Base-by-base conservation (phyloP, 768 basidiomycete genomes). In the Dacryopinax spathularia region DNA sequence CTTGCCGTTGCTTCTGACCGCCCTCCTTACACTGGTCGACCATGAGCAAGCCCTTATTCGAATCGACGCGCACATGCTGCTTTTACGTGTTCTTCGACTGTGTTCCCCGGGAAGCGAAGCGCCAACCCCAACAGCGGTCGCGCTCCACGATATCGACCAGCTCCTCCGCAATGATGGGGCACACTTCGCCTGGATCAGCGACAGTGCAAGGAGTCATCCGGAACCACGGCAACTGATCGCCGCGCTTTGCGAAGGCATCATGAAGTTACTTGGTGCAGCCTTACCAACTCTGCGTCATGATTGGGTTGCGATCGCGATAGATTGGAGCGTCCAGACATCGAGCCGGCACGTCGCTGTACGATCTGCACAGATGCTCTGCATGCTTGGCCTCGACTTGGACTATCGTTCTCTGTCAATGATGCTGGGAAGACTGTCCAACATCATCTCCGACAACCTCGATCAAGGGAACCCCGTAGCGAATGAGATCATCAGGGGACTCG, bases 291-390 rank as follows among this genome's bases (percentile, higher is more conserved):
- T 95, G 33, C 77, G 83, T 35, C 82, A 86, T 62, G 78, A 81
- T 44, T 91, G 94, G 85, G 91, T 89, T 5, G 85, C 85, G 1
- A 67, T 92, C 33, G 88, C 89, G 10, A 75, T 96, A 64, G 75
- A 79, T 31, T 96, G 94, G 86, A 87, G 90, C 2, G 92, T 91
- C 13, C 80, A 86, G 1, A 95, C 91, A 69, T 87, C 89, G 16
- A 90, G 91, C 65, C 84, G 91, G 56, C 84, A 85, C 36, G 84
- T 85, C 20, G 91, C 94, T 1, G 90, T 89, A 75, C 82, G 92
- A 33, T 94, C 92, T 10, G 77, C 96, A 65, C 93, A 96, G 72
- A 78, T 92, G n/a, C 92, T 90, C 74, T 85, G 91, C 35, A 83
- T 87, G 0, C 77, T 96, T 22, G 82, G 84, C 70, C 87, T 91